Evolutionary conservation across 106 monocot species (phyloP), one percentile per base, ranked within the genome.

Genomic region (Phalaenopsis aphrodite): DNA sequence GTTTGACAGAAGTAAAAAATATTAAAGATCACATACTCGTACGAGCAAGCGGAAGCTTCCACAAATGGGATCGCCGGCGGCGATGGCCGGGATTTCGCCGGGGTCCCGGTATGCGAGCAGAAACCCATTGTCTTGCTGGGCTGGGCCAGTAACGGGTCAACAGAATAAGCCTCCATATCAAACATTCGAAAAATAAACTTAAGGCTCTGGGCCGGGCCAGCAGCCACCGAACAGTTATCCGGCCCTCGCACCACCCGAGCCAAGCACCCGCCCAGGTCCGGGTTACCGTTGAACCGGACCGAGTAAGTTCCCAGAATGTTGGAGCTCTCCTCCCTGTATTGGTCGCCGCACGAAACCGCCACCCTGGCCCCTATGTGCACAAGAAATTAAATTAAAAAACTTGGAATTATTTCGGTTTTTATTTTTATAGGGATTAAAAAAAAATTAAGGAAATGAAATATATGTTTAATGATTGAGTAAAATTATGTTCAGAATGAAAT

Each of bases 281-380:
- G 83, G 80, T 68, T 88, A 11, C 95, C 95, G 2, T 83, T 77
- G 41, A 93, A 84, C 42, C 84, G 36, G 78, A 96, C 55, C 23
- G 79, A n/a, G 77, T 87, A 96, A 43, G 43, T 16, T 5, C 95
- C 95, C 52, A 91, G 55, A 86, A 85, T 91, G 83, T 88, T 91
- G 42, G 91, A 90, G 4, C 72, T 85, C 15, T 74, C 85, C 77
- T 91, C 89, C 30, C n/a, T 74, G 80, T 82, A 84, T 4, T 82
- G 81, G 41, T 42, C 75, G 39, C 85, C 87, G 82, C 95, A 95
- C 23, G 79, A 30, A 56, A 95, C 83, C 11, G 84, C 88, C 82
- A 93, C 91, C 77, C 65, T 91, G 7, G 91, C 95, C 3, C 95
- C 95, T 91, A 52, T 8, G 16, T 10, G 39, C 23, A 18, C 64